A percentile compares a stretch with the other conserved stretches of the same genome.
Evolutionary conservation across 1,139 yeast species (phyloP).

Genomic region (Yamadazyma siamensis): DNA sequence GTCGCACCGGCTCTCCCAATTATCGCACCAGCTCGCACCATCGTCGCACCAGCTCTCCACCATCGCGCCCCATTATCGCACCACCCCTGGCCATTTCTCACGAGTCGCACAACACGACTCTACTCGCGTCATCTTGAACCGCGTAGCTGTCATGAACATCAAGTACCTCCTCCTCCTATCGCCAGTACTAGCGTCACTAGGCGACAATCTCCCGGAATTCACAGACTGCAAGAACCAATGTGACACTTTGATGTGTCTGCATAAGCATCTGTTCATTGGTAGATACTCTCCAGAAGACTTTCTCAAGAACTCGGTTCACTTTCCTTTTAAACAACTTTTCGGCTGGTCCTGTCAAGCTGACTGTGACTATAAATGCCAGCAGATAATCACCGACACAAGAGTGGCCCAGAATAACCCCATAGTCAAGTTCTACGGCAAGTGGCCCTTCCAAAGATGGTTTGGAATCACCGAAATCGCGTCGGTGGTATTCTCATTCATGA

Average conservation of each 20-base stretch:
- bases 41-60: too few relatives aligned
- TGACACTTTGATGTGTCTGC: constrained; percentile 8
- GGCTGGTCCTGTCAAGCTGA: constrained; percentile 39
- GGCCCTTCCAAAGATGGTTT: constrained; percentile 40
- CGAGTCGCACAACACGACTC: too few relatives aligned
- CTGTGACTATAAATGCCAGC: constrained; percentile 44
- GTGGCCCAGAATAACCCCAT: constrained; percentile 18
- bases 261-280: constrained; percentile 6
- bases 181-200: constrained; percentile 18
- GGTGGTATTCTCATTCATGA: constrained; percentile 35
- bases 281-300: constrained; percentile 15
- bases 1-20: too few relatives aligned
- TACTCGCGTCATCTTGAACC: too few relatives aligned
- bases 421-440: constrained; percentile 45
- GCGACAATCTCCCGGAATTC: constrained; percentile 30
- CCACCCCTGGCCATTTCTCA: too few relatives aligned
- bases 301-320: constrained; percentile 11
- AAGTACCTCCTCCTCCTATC: constrained; percentile 1
- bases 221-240: constrained; percentile 17
- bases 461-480: constrained; percentile 41
- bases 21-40: too few relatives aligned
- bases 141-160: too few relatives aligned
- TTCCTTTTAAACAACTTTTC: constrained; percentile 18
- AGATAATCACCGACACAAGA: constrained; percentile 28
- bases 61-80: too few relatives aligned